Evolutionary conservation across 352 stramenopile genomes (phyloP).

Genomic region (Phytophthora vignae): DNA sequence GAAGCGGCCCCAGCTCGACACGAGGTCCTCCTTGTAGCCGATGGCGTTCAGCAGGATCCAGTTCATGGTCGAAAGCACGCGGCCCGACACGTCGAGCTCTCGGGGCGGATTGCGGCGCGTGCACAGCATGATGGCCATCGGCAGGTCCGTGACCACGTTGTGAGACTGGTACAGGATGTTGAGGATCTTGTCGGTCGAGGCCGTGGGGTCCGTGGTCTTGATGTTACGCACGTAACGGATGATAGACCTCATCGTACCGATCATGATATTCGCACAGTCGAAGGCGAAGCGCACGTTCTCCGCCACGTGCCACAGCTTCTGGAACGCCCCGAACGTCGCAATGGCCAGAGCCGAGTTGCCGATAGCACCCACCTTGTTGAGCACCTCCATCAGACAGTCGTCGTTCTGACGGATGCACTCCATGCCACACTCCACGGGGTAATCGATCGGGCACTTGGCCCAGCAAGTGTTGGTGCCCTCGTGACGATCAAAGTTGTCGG

Average conservation of each 20-base stretch:
- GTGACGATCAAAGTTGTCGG: not conserved
- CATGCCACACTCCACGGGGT: not conserved
- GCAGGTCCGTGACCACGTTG: slow-evolving; percentile 63
- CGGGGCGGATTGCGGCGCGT: slow-evolving; percentile 36
- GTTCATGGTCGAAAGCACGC: slow-evolving; percentile 47
- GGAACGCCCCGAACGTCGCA: slow-evolving; percentile 7
- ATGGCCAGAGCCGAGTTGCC: slow-evolving; percentile 7
- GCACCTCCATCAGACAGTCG: not conserved
- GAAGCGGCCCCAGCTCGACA: slow-evolving; percentile 46
- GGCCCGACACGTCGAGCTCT: slow-evolving; percentile 32
- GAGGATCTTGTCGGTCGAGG: slow-evolving; percentile 56
- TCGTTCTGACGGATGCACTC: not conserved
- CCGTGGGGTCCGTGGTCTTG: slow-evolving; percentile 44
- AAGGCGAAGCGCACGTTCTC: slow-evolving; percentile 46
- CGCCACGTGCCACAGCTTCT: slow-evolving; percentile 36
- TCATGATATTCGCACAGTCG: slow-evolving; percentile 57
- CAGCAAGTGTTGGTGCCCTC: slow-evolving; percentile 1
- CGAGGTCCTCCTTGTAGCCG: slow-evolving; percentile 43
- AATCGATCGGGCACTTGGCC: slow-evolving; percentile 1
- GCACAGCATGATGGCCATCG: slow-evolving; percentile 59
- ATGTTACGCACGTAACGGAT: slow-evolving; percentile 44
- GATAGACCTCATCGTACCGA: slow-evolving; percentile 37
- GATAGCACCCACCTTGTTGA: not conserved
- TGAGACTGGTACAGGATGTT: slow-evolving; percentile 67
- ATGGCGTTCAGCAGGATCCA: slow-evolving; percentile 49